Evolutionary conservation across 2,329 filamentous ascomycete species (phyloP).

Genomic region (Penicillium sp.): DNA sequence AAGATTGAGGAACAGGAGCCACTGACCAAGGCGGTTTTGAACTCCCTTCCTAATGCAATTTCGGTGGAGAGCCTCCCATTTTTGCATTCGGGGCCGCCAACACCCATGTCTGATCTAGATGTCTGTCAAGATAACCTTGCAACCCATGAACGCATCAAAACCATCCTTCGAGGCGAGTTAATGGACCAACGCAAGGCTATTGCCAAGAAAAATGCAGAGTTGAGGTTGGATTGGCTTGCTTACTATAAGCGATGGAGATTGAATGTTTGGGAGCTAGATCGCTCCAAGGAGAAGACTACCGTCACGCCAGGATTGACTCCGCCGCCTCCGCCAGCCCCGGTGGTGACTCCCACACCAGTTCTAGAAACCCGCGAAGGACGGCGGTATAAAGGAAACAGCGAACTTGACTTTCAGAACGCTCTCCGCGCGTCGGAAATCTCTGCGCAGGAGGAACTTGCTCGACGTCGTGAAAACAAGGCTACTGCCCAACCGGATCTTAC

Average conservation of each 20-base stretch:
- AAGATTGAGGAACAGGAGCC: slow-evolving; percentile 22
- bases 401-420: slow-evolving; percentile 55
- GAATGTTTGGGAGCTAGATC: slow-evolving; percentile 49
- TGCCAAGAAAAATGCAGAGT: slow-evolving; percentile 44
- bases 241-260: slow-evolving; percentile 53
- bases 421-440: slow-evolving; percentile 54
- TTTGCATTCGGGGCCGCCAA: slow-evolving; percentile 47
- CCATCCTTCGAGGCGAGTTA: slow-evolving; percentile 44
- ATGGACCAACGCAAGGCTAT: slow-evolving; percentile 44
- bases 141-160: slow-evolving; percentile 45
- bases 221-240: slow-evolving; percentile 46
- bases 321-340: slow-evolving; percentile 39
- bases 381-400: slow-evolving; percentile 54
- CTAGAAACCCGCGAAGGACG: slow-evolving; percentile 46
- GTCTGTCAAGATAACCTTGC: slow-evolving; percentile 48
- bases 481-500: slow-evolving; percentile 51
- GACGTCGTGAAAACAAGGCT: slow-evolving; percentile 48
- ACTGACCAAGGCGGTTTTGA: slow-evolving; percentile 20
- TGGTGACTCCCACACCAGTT: slow-evolving; percentile 37
- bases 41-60: slow-evolving; percentile 28
- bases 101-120: slow-evolving; percentile 51
- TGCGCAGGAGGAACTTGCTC: slow-evolving; percentile 52
- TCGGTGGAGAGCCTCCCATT: slow-evolving; percentile 53
- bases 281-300: slow-evolving; percentile 44
- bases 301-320: slow-evolving; percentile 43